Evolutionary conservation across 179 eudicot species (phyloP), one percentile per base, ranked within the genome.

Genomic region (Monotropa hypopitys): DNA sequence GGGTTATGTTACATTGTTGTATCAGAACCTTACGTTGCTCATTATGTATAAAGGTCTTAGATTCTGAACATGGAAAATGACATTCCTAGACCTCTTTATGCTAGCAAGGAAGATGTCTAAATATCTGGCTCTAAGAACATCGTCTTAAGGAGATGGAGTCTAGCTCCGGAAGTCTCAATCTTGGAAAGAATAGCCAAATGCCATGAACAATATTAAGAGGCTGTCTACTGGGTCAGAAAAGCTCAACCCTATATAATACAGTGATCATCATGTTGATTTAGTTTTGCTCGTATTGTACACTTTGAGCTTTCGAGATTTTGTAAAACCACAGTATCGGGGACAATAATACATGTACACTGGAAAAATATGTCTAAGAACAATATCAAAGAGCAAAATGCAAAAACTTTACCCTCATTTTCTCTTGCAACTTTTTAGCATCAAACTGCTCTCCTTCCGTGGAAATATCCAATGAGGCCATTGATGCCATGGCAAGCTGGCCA

Each of bases 401-500:
- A 70, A 82, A 70, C 20, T 62, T 53, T 89, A 96, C 99, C 94
- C 88, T 88, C 98, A 93, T 91, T 82, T 89, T 88, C 82, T 96
- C 99, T 81, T 93, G 99, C 90, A 96, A 80, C 84, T 90, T 96
- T 81, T 84, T 90, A 71, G 92, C 74, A 86, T 93, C 97, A 78
- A 90, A 72, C 76, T 90, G 91, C 80, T 96, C 98, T 56, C 92
- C 90, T 72, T 93, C 98, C 43, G 90, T 79, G 83, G 83, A 88
- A 68, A 93, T 81, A 88, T 96, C 98, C 87, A 91, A 79, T 21
- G 99, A 96, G 78, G 96, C 99, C 96, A 96, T 93, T 76, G 99
- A 96, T 81, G 99, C 98, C 98, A 96, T 91, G 81, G 99, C 99
- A 72, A 92, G 93, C 85, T 96, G 92, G 65, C 99, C 99, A 81